Base-by-base conservation (phyloP, 2,329 filamentous ascomycete species). In the Colletotrichum somersetense region DNA sequence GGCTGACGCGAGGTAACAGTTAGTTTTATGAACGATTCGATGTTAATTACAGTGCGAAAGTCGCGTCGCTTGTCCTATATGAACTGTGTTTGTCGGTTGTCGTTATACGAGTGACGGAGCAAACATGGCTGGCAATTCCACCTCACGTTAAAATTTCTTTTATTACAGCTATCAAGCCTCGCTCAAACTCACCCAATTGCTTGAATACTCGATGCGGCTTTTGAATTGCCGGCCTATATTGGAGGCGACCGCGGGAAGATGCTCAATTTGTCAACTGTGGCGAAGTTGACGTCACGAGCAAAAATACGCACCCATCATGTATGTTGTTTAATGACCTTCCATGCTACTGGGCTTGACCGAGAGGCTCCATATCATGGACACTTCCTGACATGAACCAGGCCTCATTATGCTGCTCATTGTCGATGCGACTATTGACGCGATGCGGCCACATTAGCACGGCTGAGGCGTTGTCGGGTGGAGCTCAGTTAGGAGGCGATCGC, bases 301-400 rank as follows among this genome's bases (percentile, higher is more conserved):
- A 33, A n/a, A 18, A 18, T 38, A 52, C 44, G 30, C 59, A 46
- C 23, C 46, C 30, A 62, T 14, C 44, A 40, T 35, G 59, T 62
- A 62, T 16, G 59, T 44, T 20, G 30, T 23, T 62, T 8, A 11
- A 38, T 10, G 26, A 5, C 5, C 30, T 20, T n/a, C 30, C 10
- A 14, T 35, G 33, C n/a, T n/a, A 40, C 38, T 40, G 44, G 11
- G 40, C 33, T 40, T 16, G 23, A 16, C 16, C 30, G 10, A 16
- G 44, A 52, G 59, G 23, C 30, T 11, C 8, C 3, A 1, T 35
- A 11, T 38, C 33, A 23, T n/a, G n/a, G 12, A 52, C 1, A 20
- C 0, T n/a, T n/a, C 10, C 59, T 52, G 44, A 62, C 33, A 18
- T 52, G 1, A 5, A 18, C 1, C 42, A 52, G 59, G 30, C 7